Evolutionary conservation across 2,329 filamentous ascomycete species (phyloP), one percentile per base, ranked within the genome.

Genomic region (Coniochaeta sp.): DNA sequence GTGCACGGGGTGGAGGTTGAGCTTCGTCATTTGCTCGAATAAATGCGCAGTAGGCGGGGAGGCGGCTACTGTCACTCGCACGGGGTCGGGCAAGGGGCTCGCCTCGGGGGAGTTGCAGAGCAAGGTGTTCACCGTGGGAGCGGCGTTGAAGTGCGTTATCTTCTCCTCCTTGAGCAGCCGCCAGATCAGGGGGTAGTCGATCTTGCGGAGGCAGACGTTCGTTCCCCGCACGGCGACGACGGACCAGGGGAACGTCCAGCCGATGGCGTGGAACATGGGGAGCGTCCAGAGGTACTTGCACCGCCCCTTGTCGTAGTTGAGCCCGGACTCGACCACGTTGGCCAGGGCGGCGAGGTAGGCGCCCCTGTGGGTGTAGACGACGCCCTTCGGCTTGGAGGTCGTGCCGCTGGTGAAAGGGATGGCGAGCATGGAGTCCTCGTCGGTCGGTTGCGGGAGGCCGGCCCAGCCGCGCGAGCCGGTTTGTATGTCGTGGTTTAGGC

Each of bases 101-200:
- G 94, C 92, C 66, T 91, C 85, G 35, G 85, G 78, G 3, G 88
- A 80, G 12, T 86, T 86, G 64, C 94, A 96, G 3, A 99, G 81
- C 1, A 97, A 73, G 0, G 92, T 99, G 67, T 97, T 97, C 50
- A 99, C 94, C 0, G 94, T 99, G 0, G 94, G 94, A 0, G 92
- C 94, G 1, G 92, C 92, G 63, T 92, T 95, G 73, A 95, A 97
- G 68, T 99, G 94, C 0, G 91, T 97, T 57, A 99, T 87, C 6
- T 81, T 76, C 68, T 97, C 89, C 50, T 90, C 81, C 63, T 91
- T 95, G 30, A 99, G 73, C 4, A 99, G 72, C 48, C 81, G 80
- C 94, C 94, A 99, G 54, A 99, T 95, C 53, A 92, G 76, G 0
- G 89, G 83, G 65, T 99, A 99, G 69, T 97, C 91, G 57, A 99